Base-by-base conservation (phyloP, 495 filamentous ascomycete species). In the Viridothelium virens region DNA sequence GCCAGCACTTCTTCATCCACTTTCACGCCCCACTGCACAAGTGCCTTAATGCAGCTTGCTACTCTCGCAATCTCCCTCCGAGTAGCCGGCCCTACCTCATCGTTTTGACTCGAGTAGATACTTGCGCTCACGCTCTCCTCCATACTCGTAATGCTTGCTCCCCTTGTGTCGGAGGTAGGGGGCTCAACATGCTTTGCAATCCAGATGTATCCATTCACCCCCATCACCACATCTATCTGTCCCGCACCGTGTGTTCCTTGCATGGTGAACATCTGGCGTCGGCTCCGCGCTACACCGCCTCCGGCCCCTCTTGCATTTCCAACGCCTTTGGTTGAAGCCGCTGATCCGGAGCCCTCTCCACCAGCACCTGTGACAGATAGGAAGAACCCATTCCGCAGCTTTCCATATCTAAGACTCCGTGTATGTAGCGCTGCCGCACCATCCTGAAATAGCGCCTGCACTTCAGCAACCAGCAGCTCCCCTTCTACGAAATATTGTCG, bases 151-250 rank as follows among this genome's bases (percentile, higher is more conserved):
- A 96, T 90, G 2, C 82, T 81, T 10, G 86, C 81, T 37, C 77
- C 81, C 65, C 82, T 79, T 16, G 77, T 77, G 12, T 80, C 81
- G 4, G 79, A 79, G 50, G 86, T 81, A 1, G 85, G 75, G 1
- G 85, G 74, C n/a, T 79, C 78, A 5, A 75, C 77, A 70, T 91
- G 89, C 79, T 90, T 92, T 70, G 87, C 85, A 69, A 98, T 91
- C 88, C 90, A 97, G 64, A 97, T 90, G 71, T 91, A 97, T 4
- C 94, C 94, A 73, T 98, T 98, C 12, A 98, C 93, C 0, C 94
- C 94, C 4, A 97, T 79, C 38, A 96, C 82, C 11, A 97, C 85
- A 74, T 96, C 91, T 25, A 98, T 83, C 41, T 89, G 84, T 46
- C 89, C 89, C 0, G 88, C 93, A 6, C 74, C 85, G 63, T 86